Evolutionary conservation across 148 eudicot genomes (phyloP), one percentile per base, ranked within the genome.

Genomic region (Cornus kousa): DNA sequence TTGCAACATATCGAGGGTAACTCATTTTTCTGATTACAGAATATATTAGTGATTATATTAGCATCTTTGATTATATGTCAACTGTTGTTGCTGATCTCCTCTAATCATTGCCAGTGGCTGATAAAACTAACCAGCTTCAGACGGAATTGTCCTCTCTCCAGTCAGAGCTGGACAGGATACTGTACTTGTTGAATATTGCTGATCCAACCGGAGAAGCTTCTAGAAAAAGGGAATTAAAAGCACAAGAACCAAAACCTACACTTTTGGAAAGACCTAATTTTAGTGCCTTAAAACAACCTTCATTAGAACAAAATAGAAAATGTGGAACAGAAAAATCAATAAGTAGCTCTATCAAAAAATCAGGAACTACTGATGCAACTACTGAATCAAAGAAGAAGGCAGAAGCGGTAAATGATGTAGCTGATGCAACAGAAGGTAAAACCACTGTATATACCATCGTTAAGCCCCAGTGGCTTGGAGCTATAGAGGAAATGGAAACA

Each of bases 391-490:
- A 55, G 40, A 74, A 79, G 74, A 85, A 72, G 77, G 77, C 70
- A 43, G 87, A 83, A 78, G 82, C 80, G 71, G 64, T 17, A 70
- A 86, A 79, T 60, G 80, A 71, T 75, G 78, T 75, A 32, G 70
- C 78, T 60, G 86, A 85, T 79, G 72, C 86, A 24, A 74, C 76
- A 20, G 92, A 82, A 66, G 78, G 78, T 68, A 87, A 83, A 77
- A 77, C 91, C 66, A 71, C 85, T 76, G 81, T 80, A 16, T 94
- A 82, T 82, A 85, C 86, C 71, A 87, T 80, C 79, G 84, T 72
- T 46, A 97, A 97, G 84, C 99, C 98, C 43, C 98, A 97, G 37
- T 92, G 99, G 99, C 99, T 97, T 77, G 99, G 99, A 78, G 99
- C 98, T 84, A 93, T 92, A 22, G 87, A 83, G 39, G 85, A 80